Evolutionary conservation across 257 asterid genomes (phyloP).

Genomic region (Haberlea rhodopensis): DNA sequence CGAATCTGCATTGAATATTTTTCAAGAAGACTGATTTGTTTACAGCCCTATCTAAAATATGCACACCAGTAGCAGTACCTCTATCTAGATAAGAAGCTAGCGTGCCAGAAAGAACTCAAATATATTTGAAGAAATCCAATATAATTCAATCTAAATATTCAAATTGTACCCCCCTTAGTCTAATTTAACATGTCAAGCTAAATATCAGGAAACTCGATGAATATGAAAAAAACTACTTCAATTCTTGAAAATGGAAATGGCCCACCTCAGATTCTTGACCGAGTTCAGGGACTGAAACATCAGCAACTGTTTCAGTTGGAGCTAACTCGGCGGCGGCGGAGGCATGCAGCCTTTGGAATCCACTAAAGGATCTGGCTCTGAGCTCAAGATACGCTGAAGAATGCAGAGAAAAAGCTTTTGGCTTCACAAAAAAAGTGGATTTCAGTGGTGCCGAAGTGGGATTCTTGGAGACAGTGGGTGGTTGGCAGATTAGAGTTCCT

Average conservation of each 20-base stretch:
- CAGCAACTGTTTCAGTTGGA: slow-evolving; percentile 30
- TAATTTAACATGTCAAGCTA: no score
- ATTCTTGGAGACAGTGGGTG: slow-evolving; percentile 44
- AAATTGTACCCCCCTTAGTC: no score
- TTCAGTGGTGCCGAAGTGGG: slow-evolving; percentile 29
- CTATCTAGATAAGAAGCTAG: not conserved
- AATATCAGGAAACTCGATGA: no score
- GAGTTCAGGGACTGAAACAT: slow-evolving; percentile 23
- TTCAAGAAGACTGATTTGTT: no score
- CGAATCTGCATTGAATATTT: no score
- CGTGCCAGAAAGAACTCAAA: not conserved
- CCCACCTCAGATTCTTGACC: slow-evolving; percentile 34
- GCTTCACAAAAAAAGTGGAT: slow-evolving; percentile 31
- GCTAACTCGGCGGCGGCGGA: slow-evolving; percentile 48
- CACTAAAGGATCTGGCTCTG: slow-evolving; percentile 31
- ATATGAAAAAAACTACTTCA: not conserved
- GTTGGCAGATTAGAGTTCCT: slow-evolving; percentile 31
- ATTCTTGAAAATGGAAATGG: slow-evolving; percentile 4
- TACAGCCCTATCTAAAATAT: no score
- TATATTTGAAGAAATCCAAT: not conserved
- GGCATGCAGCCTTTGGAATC: slow-evolving; percentile 32
- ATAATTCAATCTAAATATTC: no score
- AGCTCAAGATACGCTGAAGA: slow-evolving; percentile 24
- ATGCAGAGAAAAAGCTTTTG: slow-evolving; percentile 24
- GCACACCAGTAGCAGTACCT: not conserved